Conservation (phyloP, 2,329 filamentous ascomycete species). For the Penicillium sp. region DNA sequence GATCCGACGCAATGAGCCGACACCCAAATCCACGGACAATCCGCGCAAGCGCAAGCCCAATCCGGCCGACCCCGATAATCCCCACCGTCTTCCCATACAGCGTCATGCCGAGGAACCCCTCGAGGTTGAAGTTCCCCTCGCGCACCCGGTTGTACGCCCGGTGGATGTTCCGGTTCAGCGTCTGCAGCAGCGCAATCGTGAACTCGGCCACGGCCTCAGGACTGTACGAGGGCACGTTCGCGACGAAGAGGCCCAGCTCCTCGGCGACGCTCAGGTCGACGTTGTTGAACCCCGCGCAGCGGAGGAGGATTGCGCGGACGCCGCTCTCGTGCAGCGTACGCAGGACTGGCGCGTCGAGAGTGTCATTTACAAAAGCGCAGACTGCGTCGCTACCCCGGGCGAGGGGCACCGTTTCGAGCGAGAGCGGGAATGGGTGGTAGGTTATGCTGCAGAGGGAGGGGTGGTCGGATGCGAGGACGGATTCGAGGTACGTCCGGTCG, state of each 20-base stretch:
- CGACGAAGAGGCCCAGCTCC: conserved; percentile 62
- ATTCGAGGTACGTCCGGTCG: conserved; percentile 61
- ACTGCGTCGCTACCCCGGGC: conserved; percentile 61
- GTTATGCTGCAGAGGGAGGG: conserved; percentile 52
- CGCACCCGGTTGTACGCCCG: conserved; percentile 71
- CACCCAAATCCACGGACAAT: conserved; percentile 71
- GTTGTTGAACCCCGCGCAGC: conserved; percentile 72
- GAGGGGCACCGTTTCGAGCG: conserved; percentile 60
- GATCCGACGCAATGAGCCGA: conserved; percentile 65
- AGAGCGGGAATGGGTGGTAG: conserved; percentile 65
- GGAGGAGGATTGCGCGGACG: conserved; percentile 64
- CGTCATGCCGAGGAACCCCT: conserved; percentile 63
- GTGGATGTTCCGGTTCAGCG: conserved; percentile 70
- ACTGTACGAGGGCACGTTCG: conserved; percentile 70
- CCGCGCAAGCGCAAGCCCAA: conserved; percentile 65
- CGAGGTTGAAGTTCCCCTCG: conserved; percentile 70
- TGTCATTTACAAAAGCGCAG: conserved; percentile 73
- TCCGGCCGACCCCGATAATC: conserved; percentile 68
- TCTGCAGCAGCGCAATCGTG: conserved; percentile 69
- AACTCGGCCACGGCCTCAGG: conserved; percentile 74
- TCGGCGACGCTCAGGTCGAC: conserved; percentile 64
- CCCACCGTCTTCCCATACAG: conserved; percentile 70
- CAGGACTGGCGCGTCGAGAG: conserved; percentile 58
- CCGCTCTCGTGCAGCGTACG: conserved; percentile 55
- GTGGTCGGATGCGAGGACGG: conserved; percentile 39